Evolutionary conservation across 805 yeast species (phyloP).

Genomic region (Citeromyces nyonsensis): DNA sequence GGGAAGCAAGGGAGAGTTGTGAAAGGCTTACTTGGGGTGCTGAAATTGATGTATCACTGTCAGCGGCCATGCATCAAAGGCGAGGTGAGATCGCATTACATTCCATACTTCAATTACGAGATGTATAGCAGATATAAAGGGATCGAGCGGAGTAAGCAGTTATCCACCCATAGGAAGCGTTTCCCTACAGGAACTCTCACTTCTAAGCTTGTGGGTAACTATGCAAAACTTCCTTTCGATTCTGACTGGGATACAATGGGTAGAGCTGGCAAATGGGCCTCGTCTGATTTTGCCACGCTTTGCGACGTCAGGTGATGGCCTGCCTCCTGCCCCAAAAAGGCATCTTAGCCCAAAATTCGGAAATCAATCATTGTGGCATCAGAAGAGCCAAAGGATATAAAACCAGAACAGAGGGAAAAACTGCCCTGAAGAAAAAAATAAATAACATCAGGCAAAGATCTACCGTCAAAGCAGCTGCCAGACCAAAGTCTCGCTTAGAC

Average conservation of each 20-base stretch:
- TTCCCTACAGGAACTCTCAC: too few species aligned
- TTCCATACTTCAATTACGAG: too few species aligned
- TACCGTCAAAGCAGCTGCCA: constrained; percentile 22
- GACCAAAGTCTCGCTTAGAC: constrained; percentile 41
- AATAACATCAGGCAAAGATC: constrained; percentile 12
- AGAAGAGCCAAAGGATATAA: background rate
- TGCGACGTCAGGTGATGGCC: constrained; percentile 60
- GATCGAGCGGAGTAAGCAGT: too few species aligned
- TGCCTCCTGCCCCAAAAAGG: constrained; percentile 10
- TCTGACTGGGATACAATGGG: constrained; percentile 58
- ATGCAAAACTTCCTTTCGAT: constrained; percentile 53
- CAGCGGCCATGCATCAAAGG: too few species aligned
- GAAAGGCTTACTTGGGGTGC: too few species aligned
- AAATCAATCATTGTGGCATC: constrained; percentile 2
- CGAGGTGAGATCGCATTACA: too few species aligned
- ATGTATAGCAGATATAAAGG: too few species aligned
- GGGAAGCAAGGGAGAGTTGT: too few species aligned
- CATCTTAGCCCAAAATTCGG: constrained; percentile 14
- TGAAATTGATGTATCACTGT: too few species aligned
- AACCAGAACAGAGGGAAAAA: background rate
- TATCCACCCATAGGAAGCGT: too few species aligned
- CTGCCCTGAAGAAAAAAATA: constrained; percentile 22
- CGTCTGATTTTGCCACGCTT: constrained; percentile 62
- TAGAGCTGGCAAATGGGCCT: constrained; percentile 59
- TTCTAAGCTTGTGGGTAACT: constrained; percentile 51